phyloP scores from a whole-genome alignment of 2,329 filamentous ascomycete species.

The Xylaria sp. region DNA sequence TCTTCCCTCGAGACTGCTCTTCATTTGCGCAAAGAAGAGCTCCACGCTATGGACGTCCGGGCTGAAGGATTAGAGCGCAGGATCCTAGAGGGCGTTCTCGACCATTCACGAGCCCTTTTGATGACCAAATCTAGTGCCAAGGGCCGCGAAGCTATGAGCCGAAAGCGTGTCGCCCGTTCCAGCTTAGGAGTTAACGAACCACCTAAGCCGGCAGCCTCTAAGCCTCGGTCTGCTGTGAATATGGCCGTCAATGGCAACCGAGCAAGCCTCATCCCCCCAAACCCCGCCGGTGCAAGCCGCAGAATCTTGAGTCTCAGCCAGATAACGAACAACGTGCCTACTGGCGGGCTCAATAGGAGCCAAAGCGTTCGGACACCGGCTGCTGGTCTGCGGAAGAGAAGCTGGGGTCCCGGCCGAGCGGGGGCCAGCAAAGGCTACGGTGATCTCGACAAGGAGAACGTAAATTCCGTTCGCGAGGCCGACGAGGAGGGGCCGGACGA shows the following conservation, averaged over 20 bases:
- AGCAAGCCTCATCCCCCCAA: conserved; percentile 56
- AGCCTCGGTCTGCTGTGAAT: conserved; percentile 55
- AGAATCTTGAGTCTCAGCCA: conserved; percentile 92
- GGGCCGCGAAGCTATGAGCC: conserved; percentile 66
- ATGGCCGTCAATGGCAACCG: conserved; percentile 66
- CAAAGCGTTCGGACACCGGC: conserved; percentile 77
- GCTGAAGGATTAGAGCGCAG: conserved; percentile 90
- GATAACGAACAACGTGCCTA: conserved; percentile 79
- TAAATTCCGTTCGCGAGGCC: conserved; percentile 66
- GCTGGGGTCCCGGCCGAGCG: conserved; percentile 67
- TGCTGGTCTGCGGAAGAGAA: conserved; percentile 69
- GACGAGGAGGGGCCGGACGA: conserved; percentile 65
- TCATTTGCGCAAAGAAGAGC: conserved; percentile 86
- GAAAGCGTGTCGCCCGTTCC: conserved; percentile 60
- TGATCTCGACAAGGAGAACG: conserved; percentile 71
- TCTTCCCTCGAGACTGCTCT: conserved; percentile 92
- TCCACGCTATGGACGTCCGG: conserved; percentile 88
- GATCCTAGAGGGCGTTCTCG: conserved; percentile 94
- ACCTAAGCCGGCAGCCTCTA: conserved; percentile 31
- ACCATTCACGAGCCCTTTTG: conserved; percentile 91
- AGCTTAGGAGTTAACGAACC: conserved; percentile 54
- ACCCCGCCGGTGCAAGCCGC: conserved; percentile 66
- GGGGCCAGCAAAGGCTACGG: conserved; percentile 58
- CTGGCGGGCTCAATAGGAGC: conserved; percentile 75
- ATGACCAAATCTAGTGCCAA: conserved; percentile 71